Evolutionary conservation across 2,329 filamentous ascomycete genomes (phyloP).

Genomic region (Volutella citrinella): DNA sequence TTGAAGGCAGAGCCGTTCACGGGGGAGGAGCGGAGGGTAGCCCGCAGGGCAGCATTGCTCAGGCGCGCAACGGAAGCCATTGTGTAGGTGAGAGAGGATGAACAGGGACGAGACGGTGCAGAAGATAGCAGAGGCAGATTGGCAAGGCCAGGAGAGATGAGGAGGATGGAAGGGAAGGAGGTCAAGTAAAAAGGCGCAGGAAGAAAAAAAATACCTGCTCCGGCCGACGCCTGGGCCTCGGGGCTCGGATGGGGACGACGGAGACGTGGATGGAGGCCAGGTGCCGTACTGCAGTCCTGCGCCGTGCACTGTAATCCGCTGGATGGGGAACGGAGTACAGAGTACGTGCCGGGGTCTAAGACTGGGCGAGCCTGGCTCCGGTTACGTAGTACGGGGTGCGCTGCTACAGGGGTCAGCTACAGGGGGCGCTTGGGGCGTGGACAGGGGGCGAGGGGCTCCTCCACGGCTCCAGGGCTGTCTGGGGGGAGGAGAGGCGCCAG

Average conservation of each 20-base stretch:
- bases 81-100: constrained; percentile 34
- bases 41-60: constrained; percentile 77
- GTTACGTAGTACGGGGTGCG: not conserved
- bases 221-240: constrained; percentile 11
- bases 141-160: constrained; percentile 32
- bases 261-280: constrained; percentile 20
- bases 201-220: constrained; percentile 20
- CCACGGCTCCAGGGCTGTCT: too few species aligned
- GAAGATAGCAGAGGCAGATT: constrained; percentile 20
- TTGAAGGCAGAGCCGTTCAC: constrained; percentile 74
- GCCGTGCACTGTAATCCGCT: too few species aligned
- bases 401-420: not conserved
- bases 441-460: too few species aligned
- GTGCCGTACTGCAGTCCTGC: too few species aligned
- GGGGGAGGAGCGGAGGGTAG: constrained; percentile 65
- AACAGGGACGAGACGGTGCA: constrained; percentile 27
- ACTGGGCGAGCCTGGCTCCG: constrained; percentile 1
- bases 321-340: too few species aligned
- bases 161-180: constrained; percentile 29
- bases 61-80: constrained; percentile 86
- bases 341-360: too few species aligned
- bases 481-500: too few species aligned
- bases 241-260: constrained; percentile 8
- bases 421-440: too few species aligned
- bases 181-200: constrained; percentile 26